Percentiles rank a stretch among this genome's conserved stretches.
Conservation (phyloP, 2,329 filamentous ascomycete species). For the Colletotrichum incanum region DNA sequence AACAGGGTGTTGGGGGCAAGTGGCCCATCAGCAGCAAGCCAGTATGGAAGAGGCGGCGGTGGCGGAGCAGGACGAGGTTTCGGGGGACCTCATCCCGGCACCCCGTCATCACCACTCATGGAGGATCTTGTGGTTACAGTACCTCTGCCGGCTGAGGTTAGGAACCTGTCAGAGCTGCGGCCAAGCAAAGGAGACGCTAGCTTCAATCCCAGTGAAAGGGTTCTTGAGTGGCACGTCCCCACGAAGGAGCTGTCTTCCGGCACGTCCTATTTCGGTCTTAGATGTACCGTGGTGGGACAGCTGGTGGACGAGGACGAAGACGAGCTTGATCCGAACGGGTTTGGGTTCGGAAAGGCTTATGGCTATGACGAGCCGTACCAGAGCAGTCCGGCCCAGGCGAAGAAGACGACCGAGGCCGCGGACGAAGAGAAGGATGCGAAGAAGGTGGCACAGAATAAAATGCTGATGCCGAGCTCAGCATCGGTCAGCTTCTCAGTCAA, state of each 20-base stretch:
- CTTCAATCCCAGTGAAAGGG: slow-evolving; percentile 80
- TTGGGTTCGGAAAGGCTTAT: slow-evolving; percentile 68
- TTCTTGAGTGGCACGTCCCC: slow-evolving; percentile 87
- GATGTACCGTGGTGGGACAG: slow-evolving; percentile 84
- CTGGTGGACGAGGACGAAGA: slow-evolving; percentile 65
- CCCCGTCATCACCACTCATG: slow-evolving; percentile 72
- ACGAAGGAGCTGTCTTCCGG: slow-evolving; percentile 81
- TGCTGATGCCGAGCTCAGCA: slow-evolving; percentile 85
- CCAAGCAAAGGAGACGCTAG: slow-evolving; percentile 87
- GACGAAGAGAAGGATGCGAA: slow-evolving; percentile 67
- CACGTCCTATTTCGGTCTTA: slow-evolving; percentile 79
- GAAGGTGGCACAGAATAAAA: slow-evolving; percentile 78
- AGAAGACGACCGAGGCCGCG: slow-evolving; percentile 50
- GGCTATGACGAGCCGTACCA: slow-evolving; percentile 73
- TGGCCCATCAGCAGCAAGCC: slow-evolving; percentile 53
- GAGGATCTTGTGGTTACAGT: slow-evolving; percentile 86
- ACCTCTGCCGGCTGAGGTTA: slow-evolving; percentile 83
- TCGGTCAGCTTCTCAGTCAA: slow-evolving; percentile 81
- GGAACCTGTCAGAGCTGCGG: slow-evolving; percentile 87
- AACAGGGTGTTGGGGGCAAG: slow-evolving; percentile 71
- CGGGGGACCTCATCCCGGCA: slow-evolving; percentile 66
- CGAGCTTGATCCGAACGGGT: slow-evolving; percentile 65
- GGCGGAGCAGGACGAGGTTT: slow-evolving; percentile 57
- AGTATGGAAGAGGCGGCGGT: slow-evolving; percentile 58
- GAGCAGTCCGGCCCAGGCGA: slow-evolving; percentile 54